These are phyloP conservation scores for Phytophthora pistaciae DNA, from an alignment of 352 stramenopile genomes.

Conservation along the genomic window DNA sequence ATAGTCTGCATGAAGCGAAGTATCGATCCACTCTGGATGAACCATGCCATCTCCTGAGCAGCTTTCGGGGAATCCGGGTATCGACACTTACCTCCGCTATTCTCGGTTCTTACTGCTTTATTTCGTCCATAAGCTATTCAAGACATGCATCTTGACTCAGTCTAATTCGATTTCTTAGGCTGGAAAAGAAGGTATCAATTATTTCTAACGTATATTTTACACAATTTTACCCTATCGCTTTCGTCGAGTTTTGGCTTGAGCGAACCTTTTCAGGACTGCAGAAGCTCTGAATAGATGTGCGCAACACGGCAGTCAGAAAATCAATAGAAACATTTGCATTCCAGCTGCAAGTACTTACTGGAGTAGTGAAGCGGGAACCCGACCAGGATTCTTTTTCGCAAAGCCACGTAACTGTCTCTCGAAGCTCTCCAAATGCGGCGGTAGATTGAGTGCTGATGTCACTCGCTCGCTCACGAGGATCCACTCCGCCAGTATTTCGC, in stretches of 20 bases:
- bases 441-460: not conserved
- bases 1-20: constrained; percentile 2
- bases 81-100: not conserved
- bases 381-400: not conserved
- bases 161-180: not conserved
- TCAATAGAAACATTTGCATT: not conserved
- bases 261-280: not conserved
- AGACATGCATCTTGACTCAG: too few relatives aligned
- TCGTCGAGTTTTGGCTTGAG: not conserved
- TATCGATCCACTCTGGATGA: not conserved
- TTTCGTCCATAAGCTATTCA: too few relatives aligned
- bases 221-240: too few relatives aligned
- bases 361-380: not conserved
- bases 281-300: not conserved
- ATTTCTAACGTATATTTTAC: too few relatives aligned
- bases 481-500: not conserved
- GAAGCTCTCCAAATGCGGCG: not conserved
- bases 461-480: not conserved
- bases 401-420: not conserved
- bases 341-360: not conserved
- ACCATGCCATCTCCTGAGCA: not conserved
- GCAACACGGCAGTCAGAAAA: too few relatives aligned
- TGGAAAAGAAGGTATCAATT: too few relatives aligned
- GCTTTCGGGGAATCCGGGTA: not conserved
- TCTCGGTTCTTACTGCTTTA: not conserved